A percentile compares a stretch with the other conserved stretches of the same genome.
Evolutionary conservation across 768 basidiomycete genomes (phyloP).

Genomic region (Terana coerulea): DNA sequence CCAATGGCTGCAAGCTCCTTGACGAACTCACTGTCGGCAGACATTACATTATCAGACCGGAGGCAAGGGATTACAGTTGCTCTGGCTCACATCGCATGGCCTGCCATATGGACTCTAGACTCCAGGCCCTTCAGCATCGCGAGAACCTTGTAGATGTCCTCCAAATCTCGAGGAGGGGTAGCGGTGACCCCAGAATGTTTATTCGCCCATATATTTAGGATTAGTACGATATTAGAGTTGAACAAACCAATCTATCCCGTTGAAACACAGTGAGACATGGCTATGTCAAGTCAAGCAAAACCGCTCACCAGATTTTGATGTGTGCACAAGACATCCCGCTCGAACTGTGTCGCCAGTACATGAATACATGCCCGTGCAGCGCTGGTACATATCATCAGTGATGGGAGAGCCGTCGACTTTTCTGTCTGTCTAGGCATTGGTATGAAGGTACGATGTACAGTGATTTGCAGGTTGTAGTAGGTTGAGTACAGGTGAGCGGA

Average conservation of each 20-base stretch:
- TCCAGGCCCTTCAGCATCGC: constrained; percentile 30
- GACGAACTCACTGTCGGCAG: constrained; percentile 13
- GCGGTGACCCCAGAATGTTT: constrained; percentile 24
- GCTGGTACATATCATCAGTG: constrained; percentile 45
- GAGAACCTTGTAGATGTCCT: constrained; percentile 40
- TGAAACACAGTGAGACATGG: not conserved
- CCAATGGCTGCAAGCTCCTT: not conserved
- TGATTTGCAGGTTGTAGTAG: constrained; percentile 51
- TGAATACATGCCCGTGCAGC: constrained; percentile 40
- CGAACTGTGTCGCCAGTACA: constrained; percentile 34
- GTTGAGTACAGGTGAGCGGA: constrained; percentile 47
- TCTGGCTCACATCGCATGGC: not conserved
- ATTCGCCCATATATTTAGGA: constrained; percentile 41
- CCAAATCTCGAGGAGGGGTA: constrained; percentile 30
- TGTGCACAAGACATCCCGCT: constrained; percentile 14
- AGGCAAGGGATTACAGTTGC: constrained; percentile 27
- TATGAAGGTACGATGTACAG: constrained; percentile 46
- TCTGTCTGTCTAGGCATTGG: constrained; percentile 24
- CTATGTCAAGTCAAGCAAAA: constrained; percentile 22
- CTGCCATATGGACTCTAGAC: constrained; percentile 12
- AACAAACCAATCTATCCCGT: constrained; percentile 28
- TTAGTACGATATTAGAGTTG: constrained; percentile 36
- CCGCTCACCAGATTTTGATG: constrained; percentile 7
- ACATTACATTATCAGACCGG: constrained; percentile 11
- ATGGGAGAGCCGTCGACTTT: constrained; percentile 30